phyloP scores from a whole-genome alignment of 495 filamentous ascomycete genomes.

The Tuber indicum region DNA sequence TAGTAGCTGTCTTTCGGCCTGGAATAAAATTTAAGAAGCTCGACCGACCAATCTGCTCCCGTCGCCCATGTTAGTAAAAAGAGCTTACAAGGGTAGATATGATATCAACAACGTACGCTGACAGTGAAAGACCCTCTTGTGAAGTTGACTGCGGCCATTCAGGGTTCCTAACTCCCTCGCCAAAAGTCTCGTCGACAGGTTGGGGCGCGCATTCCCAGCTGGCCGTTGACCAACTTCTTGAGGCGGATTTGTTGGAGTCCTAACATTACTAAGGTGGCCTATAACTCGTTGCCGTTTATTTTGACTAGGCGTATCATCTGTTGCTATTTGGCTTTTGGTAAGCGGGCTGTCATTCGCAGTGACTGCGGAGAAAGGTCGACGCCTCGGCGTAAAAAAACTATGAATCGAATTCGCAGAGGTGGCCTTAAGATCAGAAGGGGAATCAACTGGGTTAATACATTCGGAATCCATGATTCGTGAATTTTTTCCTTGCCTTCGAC shows the following conservation, averaged over 20 bases:
- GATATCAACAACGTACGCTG: neutral
- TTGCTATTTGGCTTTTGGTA: neutral
- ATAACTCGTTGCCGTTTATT: neutral
- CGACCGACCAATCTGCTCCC: slow-evolving; percentile 35
- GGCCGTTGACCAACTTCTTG: neutral
- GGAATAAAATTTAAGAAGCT: slow-evolving; percentile 37
- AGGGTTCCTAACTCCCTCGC: neutral
- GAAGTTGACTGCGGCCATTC: neutral
- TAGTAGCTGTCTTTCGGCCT: slow-evolving; percentile 34
- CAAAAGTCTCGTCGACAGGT: neutral
- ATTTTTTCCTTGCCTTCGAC: neutral
- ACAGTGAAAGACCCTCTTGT: neutral
- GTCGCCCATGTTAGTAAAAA: slow-evolving; percentile 8
- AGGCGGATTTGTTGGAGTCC: neutral
- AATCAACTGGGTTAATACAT: slow-evolving; percentile 25
- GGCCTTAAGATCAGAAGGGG: slow-evolving; percentile 33
- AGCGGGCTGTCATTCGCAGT: slow-evolving; percentile 13
- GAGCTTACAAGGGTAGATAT: neutral
- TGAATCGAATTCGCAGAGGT: slow-evolving; percentile 32
- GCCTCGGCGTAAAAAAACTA: slow-evolving; percentile 40
- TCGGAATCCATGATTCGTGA: slow-evolving; percentile 11
- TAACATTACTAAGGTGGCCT: neutral
- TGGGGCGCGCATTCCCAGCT: neutral
- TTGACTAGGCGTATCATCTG: neutral
- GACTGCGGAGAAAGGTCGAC: slow-evolving; percentile 24